Percentiles rank a stretch among this genome's conserved stretches.
Evolutionary conservation across 176 grass and related monocot genomes (phyloP).

Genomic region (Cymbopogon citratus): DNA sequence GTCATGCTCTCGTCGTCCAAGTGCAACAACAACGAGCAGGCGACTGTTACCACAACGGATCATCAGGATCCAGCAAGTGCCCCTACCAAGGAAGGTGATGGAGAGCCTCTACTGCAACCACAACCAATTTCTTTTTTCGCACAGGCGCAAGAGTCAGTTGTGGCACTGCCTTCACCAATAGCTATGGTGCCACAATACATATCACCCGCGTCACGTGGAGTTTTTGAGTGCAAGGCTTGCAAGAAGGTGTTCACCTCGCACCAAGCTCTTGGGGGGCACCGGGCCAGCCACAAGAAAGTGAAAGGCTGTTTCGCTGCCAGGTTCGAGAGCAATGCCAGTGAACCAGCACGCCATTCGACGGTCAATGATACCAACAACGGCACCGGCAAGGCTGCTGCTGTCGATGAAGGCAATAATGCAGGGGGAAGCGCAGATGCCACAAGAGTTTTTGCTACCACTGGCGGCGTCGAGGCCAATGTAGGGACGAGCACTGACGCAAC

Average conservation of each 20-base stretch:
- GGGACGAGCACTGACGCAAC: conserved; percentile 14
- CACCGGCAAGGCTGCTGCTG: neutral
- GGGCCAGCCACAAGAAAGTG: conserved; percentile 92
- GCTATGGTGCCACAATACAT: neutral
- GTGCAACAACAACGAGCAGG: conserved; percentile 19
- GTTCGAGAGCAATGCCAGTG: conserved; percentile 6
- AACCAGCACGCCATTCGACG: neutral
- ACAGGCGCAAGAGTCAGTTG: neutral
- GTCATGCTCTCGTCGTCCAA: conserved; percentile 61
- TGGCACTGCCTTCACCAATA: neutral
- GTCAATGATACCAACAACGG: neutral
- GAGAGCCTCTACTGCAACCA: conserved; percentile 1
- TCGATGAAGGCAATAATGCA: neutral
- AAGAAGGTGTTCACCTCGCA: conserved; percentile 93
- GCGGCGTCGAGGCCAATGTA: neutral
- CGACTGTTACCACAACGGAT: neutral
- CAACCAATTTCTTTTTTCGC: conserved; percentile 27
- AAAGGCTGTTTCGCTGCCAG: conserved; percentile 69
- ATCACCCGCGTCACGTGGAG: conserved; percentile 5
- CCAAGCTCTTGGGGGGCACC: conserved; percentile 79
- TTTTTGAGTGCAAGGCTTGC: conserved; percentile 91
- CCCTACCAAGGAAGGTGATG: conserved; percentile 21
- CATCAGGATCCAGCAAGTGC: conserved; percentile 12
- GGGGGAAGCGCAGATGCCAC: neutral
- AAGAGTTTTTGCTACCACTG: neutral